Evolutionary conservation across 805 yeast species (phyloP).

Genomic region (Spathaspora passalidarum): DNA sequence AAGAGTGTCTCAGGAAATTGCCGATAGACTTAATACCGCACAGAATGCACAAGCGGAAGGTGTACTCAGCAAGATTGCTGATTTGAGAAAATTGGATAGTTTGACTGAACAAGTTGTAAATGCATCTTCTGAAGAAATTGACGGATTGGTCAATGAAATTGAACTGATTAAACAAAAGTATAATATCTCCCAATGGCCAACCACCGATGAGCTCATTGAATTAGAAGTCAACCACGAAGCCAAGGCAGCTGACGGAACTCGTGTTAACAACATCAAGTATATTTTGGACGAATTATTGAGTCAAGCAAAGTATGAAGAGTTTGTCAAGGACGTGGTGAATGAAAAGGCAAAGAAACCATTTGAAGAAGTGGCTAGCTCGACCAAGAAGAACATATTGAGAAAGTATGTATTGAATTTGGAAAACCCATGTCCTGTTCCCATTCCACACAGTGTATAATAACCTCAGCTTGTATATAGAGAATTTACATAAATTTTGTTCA

Average conservation of each 20-base stretch:
- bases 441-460: not conserved
- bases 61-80: conserved; percentile 33
- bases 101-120: not conserved
- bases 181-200: conserved; percentile 39
- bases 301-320: conserved; percentile 17
- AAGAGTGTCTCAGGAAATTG: conserved; percentile 67
- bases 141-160: conserved; percentile 20
- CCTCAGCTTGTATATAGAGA: not conserved
- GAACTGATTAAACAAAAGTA: conserved; percentile 36
- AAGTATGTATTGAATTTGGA: conserved; percentile 49
- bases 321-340: conserved; percentile 19
- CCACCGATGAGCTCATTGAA: conserved; percentile 36
- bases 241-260: conserved; percentile 23
- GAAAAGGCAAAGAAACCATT: conserved; percentile 17
- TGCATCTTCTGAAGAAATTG: conserved; percentile 5
- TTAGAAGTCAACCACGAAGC: conserved; percentile 20
- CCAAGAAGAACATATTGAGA: conserved; percentile 69
- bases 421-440: conserved; percentile 23
- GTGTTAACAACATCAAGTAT: conserved; percentile 23
- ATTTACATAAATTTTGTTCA: too few relatives aligned
- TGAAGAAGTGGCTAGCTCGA: conserved; percentile 27
- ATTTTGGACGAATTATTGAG: conserved; percentile 33
- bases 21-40: conserved; percentile 51
- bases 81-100: conserved; percentile 32
- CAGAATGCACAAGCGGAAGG: conserved; percentile 38